Evolutionary conservation across 495 filamentous ascomycete species (phyloP), one percentile per base, ranked within the genome.

Genomic region (Daldinia decipiens): DNA sequence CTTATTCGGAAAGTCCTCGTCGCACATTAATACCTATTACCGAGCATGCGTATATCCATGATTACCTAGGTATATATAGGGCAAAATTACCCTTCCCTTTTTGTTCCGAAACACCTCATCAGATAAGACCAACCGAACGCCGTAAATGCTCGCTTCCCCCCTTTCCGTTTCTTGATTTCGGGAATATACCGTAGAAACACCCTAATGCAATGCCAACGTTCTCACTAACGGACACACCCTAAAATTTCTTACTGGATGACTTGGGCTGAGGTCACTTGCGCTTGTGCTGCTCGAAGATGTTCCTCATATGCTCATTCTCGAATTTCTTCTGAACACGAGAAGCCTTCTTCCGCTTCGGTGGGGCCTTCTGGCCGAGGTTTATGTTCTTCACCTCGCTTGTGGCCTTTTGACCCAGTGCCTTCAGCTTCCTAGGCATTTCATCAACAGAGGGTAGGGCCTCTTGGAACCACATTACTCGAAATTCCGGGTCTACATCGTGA

Each of bases 221-320:
- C 21, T 26, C 29, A 17, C 29, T 32, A 59, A 34, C 24, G 24
- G 15, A 21, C 55, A 61, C 11, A 12, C 26, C 27, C 11, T 24
- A 13, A 11, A 13, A 13, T 15, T 32, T 26, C 32, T 50, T 32
- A 24, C 32, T 31, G n/a, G 8, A 36, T 17, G 40, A 27, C 50
- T 26, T 12, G n/a, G 32, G 45, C 32, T n/a, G 32, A 40, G 31
- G 4, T 39, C n/a, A 55, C 39, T 73, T 81, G 51, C 78, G 76
- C 72, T 78, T 82, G 78, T 91, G 96, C 75, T 97, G 94, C 80
- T 91, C 90, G 65, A 98, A 81, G 51, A 99, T 87, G 68, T 91
- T 89, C 74, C 84, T 85, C 95, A 99, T 97, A 77, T 99, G 95
- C 34, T 87, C 90, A 76, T 99, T 99, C 53, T 94, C 97, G 43